Evolutionary conservation across 306 rosid species (phyloP), one percentile per base, ranked within the genome.

Genomic region (Canavalia ensiformis): DNA sequence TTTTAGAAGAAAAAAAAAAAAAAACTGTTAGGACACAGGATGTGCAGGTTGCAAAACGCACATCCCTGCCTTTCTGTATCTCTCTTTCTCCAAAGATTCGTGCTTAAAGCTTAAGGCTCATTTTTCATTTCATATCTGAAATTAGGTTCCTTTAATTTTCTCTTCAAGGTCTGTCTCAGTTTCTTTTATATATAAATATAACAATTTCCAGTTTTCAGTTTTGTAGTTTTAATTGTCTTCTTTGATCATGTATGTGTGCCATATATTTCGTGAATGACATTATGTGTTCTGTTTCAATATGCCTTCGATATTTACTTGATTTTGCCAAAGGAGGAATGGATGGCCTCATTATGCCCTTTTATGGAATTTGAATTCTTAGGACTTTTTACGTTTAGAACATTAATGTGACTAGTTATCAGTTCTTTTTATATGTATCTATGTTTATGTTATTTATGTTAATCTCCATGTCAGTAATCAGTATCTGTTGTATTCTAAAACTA

Each of bases 21-120:
- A 18, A 18, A 18, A 18, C 25, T 18, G 25, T 18, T 18, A 18
- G 2, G 35, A 70, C 1, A 30, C 10, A 45, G 81, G 67, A n/a
- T 34, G 77, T 78, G 76, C 72, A n/a, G 28, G 78, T 57, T 63
- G 3, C 62, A 63, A 7, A 54, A 35, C 34, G 57, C 76, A 72
- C 76, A 57, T 78, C 65, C 80, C 28, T n/a, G 62, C 34, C 71
- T n/a, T 33, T 54, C 0, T 44, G 7, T 49, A 2, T 18, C 25
- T 49, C 3, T 62, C 50, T 59, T 39, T 49, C 62, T 69, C n/a
- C 42, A 34, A 54, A 71, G 28, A 13, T 52, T 28, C 9, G 25
- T 41, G 47, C 59, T 68, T 60, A 10, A 54, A 71, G 75, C 46
- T 60, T 11, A 34, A 83, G 86, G 64, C 72, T 77, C 39, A 5